Evolutionary conservation across 2,329 filamentous ascomycete species (phyloP).

Genomic region (Calycina herbarum): DNA sequence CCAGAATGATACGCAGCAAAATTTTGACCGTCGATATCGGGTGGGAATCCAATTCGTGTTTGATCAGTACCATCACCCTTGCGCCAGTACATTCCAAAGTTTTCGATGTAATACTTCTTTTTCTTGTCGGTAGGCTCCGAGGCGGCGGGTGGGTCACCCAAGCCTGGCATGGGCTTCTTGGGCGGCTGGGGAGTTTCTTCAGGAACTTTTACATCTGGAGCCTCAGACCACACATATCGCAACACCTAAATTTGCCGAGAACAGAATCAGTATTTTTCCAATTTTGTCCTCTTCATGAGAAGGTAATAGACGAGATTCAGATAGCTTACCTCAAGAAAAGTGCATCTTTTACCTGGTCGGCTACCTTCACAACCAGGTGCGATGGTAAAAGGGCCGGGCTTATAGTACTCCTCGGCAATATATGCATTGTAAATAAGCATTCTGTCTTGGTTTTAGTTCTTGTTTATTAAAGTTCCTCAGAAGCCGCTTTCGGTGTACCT

Average conservation of each 20-base stretch:
- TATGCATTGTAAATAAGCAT: slow-evolving; percentile 3
- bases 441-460: background rate
- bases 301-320: background rate
- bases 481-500: background rate
- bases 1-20: background rate
- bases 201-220: too few species aligned
- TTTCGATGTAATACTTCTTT: background rate
- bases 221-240: too few species aligned
- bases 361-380: background rate
- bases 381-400: background rate
- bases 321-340: background rate
- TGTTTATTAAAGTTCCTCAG: background rate
- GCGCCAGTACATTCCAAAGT: background rate
- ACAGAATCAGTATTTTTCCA: background rate
- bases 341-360: background rate
- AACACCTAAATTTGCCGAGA: background rate
- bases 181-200: background rate
- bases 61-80: background rate
- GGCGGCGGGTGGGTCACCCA: too few species aligned
- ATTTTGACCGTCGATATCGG: background rate
- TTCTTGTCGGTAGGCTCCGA: background rate
- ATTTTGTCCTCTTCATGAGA: background rate
- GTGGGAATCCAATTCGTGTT: background rate
- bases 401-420: slow-evolving; percentile 2
- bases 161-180: too few species aligned